Evolutionary conservation across 345 rosid genomes (phyloP).

Genomic region (Toxicodendron radicans): DNA sequence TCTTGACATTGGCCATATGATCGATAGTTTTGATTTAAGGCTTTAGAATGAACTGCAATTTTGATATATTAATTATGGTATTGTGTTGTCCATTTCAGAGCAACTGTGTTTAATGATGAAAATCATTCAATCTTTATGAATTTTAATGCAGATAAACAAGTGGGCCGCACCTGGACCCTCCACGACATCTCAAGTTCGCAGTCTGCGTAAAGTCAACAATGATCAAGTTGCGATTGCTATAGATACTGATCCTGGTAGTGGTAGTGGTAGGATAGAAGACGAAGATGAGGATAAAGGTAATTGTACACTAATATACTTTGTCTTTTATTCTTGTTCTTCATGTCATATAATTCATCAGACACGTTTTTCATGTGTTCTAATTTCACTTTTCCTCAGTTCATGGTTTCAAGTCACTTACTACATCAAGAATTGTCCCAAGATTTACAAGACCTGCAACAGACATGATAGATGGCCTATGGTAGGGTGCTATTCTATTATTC

Average conservation of each 20-base stretch:
- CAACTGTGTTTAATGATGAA: background rate
- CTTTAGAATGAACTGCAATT: background rate
- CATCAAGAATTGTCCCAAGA: slow-evolving; percentile 77
- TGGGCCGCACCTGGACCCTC: slow-evolving; percentile 56
- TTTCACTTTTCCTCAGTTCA: slow-evolving; percentile 46
- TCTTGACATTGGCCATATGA: background rate
- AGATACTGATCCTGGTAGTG: slow-evolving; percentile 50
- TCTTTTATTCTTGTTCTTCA: background rate
- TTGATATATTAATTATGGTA: background rate
- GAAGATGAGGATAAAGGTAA: slow-evolving; percentile 95
- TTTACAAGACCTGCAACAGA: slow-evolving; percentile 78
- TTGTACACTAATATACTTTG: background rate
- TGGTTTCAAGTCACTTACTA: slow-evolving; percentile 90
- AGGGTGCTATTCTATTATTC: slow-evolving; percentile 9
- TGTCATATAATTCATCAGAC: background rate
- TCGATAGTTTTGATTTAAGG: background rate
- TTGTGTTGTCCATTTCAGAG: background rate
- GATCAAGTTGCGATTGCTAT: slow-evolving; percentile 92
- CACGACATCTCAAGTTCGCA: slow-evolving; percentile 76
- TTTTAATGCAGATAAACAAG: slow-evolving; percentile 62
- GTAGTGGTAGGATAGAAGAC: slow-evolving; percentile 58
- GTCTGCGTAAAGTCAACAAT: slow-evolving; percentile 77
- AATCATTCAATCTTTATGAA: slow-evolving; percentile 10
- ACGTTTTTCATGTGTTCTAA: background rate
- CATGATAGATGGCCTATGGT: slow-evolving; percentile 93